Evolutionary conservation across 2,329 filamentous ascomycete species (phyloP).

Genomic region (Iodosphaeria phyllophila): DNA sequence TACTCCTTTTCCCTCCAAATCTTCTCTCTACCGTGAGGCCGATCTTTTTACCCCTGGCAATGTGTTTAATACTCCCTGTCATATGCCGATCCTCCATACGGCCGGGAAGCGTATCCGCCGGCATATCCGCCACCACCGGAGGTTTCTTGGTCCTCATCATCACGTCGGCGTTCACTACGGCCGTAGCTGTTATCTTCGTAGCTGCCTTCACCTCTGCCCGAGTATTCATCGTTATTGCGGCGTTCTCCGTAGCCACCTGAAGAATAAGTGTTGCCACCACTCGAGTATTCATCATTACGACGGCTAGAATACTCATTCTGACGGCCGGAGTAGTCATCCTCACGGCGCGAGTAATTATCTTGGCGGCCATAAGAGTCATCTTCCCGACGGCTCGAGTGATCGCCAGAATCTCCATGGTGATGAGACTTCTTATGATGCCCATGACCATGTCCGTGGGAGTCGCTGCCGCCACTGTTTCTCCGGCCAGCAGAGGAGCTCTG

Average conservation of each 20-base stretch:
- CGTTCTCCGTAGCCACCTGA: conserved; percentile 2
- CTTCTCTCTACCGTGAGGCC: too few relatives aligned
- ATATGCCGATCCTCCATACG: too few relatives aligned
- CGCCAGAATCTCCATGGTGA: conserved; percentile 8
- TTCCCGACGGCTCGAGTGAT: conserved; percentile 6
- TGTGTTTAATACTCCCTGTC: too few relatives aligned
- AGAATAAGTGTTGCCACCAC: conserved; percentile 2
- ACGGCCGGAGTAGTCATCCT: conserved; percentile 4
- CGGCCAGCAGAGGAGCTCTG: conserved; percentile 10
- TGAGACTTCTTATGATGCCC: conserved; percentile 11
- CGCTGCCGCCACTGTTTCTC: conserved; percentile 6
- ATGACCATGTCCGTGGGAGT: conserved; percentile 7
- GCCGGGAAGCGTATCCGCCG: too few relatives aligned
- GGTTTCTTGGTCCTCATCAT: too few relatives aligned
- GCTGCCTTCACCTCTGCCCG: not conserved
- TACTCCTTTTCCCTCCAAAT: too few relatives aligned
- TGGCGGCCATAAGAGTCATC: conserved; percentile 5
- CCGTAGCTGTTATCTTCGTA: not conserved
- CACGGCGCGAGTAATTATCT: conserved; percentile 5
- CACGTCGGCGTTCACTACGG: too few relatives aligned
- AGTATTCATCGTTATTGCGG: conserved; percentile 2
- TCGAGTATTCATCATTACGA: not conserved
- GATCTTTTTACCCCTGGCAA: too few relatives aligned
- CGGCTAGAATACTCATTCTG: conserved; percentile 5
- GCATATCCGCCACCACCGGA: too few relatives aligned